A percentile compares a stretch with the other conserved stretches of the same genome.
phyloP scores from a whole-genome alignment of 306 rosid species.

The Trifolium dubium region DNA sequence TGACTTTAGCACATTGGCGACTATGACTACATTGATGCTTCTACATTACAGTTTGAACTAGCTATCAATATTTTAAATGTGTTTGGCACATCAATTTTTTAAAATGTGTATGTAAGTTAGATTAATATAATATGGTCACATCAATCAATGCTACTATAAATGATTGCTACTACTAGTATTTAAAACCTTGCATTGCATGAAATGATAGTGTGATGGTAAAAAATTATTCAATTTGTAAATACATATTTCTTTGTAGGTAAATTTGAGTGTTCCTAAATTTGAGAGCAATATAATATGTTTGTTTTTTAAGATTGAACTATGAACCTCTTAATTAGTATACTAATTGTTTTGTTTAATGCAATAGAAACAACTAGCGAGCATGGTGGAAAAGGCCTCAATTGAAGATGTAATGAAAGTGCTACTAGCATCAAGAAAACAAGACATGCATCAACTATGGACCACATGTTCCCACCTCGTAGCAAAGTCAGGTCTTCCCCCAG shows the following conservation, averaged over 20 bases:
- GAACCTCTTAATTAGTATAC: not conserved
- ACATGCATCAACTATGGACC: slow-evolving; percentile 97
- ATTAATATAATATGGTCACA: no score
- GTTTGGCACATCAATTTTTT: no score
- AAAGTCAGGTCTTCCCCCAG: slow-evolving; percentile 89
- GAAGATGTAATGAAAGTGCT: slow-evolving; percentile 98
- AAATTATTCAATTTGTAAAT: not conserved
- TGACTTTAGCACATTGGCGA: no score
- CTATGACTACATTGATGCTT: not conserved
- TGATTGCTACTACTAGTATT: not conserved
- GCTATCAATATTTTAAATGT: no score
- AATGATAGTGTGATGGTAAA: not conserved
- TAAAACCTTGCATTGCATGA: not conserved
- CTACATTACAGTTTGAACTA: no score
- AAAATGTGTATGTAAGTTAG: no score
- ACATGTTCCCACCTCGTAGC: slow-evolving; percentile 95
- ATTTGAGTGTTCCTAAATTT: no score
- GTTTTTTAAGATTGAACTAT: not conserved
- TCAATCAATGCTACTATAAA: no score
- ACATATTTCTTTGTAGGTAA: not conserved
- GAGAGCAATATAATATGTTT: no score
- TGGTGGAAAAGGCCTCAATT: slow-evolving; percentile 96
- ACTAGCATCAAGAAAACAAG: slow-evolving; percentile 89
- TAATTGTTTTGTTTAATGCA: not conserved
- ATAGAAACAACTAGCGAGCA: slow-evolving; percentile 96